phyloP scores from a whole-genome alignment of 1,284 basidiomycete genomes.

The Apiotrichum mycotoxinovorans region DNA sequence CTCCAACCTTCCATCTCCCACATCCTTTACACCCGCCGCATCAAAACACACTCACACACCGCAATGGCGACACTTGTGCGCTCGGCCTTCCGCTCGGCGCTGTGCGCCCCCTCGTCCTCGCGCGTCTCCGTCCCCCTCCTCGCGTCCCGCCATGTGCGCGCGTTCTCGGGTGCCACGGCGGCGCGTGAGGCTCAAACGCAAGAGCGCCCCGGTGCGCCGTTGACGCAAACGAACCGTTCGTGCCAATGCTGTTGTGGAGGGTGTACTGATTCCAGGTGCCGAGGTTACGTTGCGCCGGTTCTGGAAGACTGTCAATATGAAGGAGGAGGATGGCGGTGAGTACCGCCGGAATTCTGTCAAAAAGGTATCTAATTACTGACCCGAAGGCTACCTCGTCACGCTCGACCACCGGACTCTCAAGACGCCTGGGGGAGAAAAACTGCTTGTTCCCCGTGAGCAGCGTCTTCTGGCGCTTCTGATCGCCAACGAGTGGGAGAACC shows the following conservation, averaged over 20 bases:
- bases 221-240: constrained; percentile 42
- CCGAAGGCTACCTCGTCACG: constrained; percentile 63
- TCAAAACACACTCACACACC: no score
- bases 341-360: no score
- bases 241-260: background rate
- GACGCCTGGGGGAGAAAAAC: constrained; percentile 73
- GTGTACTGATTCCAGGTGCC: constrained; percentile 58
- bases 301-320: constrained; percentile 81
- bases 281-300: constrained; percentile 81
- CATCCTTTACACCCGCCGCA: no score
- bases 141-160: background rate
- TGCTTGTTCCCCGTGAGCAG: constrained; percentile 70
- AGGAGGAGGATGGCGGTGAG: constrained; percentile 55
- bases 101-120: background rate
- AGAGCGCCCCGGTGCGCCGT: constrained; percentile 24
- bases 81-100: constrained; percentile 1
- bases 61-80: constrained; percentile 12
- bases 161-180: background rate
- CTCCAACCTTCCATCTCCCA: no score
- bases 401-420: constrained; percentile 82
- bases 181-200: constrained; percentile 8
- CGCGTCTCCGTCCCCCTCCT: background rate
- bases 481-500: constrained; percentile 94
- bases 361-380: constrained; percentile 1
- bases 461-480: constrained; percentile 75